Base-by-base conservation (phyloP, 2,329 filamentous ascomycete genomes). In the Alternaria consortialis region DNA sequence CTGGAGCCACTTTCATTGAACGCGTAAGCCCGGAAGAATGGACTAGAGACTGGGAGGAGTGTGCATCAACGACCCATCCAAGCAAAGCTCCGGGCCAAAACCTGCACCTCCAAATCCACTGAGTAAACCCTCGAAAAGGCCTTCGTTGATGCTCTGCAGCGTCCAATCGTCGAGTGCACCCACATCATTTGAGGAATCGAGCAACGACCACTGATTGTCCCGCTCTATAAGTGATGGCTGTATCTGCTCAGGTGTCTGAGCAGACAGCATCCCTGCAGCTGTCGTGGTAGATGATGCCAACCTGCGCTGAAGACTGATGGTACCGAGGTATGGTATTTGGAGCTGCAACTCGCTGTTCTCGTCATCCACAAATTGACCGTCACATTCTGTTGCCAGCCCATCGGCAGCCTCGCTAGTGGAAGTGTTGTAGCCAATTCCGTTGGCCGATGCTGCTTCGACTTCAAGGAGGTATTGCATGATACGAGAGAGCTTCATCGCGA, bases 111-210 rank as follows among this genome's bases (percentile, higher is more conserved):
- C 57, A 7, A 60, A 3, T 8, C 51, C 40, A 34, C 54, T 34
- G 34, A 63, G 51, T 9, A 63, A 34, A 29, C 56, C 58, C 31
- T 48, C 48, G 20, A 66, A 64, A 13, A 66, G 34, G 9, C 55
- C 59, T 27, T 50, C 44, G 13, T 67, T 65, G 12, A 67, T 52
- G n/a, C 56, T 63, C 20, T 67, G 65, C 36, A 67, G 27, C 6
- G 58, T 65, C 65, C 56, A 66, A 11, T 67, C 62, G 20, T 66
- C 53, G 51, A 32, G 20, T 31, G 43, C 32, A 20, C 11, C 32
- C 25, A 32, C 27, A 27, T 13, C 27, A 6, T 31, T 37, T n/a
- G 43, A 36, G 13, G n/a, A 50, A 15, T 50, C 43, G 23, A 56
- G 34, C 12, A 56, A 31, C 7, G 43, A 56, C 53, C 53, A 56